A percentile compares a stretch with the other conserved stretches of the same genome.
Evolutionary conservation across 176 grass and related monocot species (phyloP).

Genomic region (Elymus sibiricus): DNA sequence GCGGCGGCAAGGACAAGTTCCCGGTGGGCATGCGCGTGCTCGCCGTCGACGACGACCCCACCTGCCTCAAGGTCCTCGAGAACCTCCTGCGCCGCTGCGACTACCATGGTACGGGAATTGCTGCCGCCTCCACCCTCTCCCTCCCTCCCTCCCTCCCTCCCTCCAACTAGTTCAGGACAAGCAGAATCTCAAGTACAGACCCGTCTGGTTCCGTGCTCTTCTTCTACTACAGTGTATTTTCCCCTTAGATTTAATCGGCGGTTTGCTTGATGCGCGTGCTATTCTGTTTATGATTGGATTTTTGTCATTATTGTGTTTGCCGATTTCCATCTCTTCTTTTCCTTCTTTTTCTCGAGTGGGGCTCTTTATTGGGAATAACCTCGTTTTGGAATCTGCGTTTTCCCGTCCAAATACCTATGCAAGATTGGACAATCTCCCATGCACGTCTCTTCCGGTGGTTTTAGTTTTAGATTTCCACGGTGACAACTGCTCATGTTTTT

Average conservation of each 20-base stretch:
- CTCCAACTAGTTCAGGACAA: neutral
- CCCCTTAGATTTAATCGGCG: conserved; percentile 1
- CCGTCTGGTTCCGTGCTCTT: neutral
- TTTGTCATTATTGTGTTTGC: neutral
- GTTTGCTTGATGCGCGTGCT: neutral
- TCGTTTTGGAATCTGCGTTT: neutral
- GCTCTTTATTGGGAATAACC: neutral
- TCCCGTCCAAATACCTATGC: neutral
- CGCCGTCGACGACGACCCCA: conserved; percentile 61
- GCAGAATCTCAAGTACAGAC: conserved; percentile 2
- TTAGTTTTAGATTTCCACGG: neutral
- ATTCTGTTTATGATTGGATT: conserved; percentile 14
- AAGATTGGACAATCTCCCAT: neutral
- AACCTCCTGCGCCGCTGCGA: conserved; percentile 41
- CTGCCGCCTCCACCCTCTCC: neutral
- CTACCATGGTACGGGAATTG: conserved; percentile 45
- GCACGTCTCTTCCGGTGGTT: neutral
- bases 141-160: neutral
- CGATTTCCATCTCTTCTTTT: neutral
- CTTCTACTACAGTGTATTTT: neutral
- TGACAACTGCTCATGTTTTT: neutral
- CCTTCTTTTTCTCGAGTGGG: neutral
- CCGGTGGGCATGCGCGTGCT: conserved; percentile 69
- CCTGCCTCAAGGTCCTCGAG: conserved; percentile 57
- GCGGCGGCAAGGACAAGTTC: conserved; percentile 43